phyloP scores from a whole-genome alignment of 2,329 filamentous ascomycete species.

The Phyllosticta citrichinensis region DNA sequence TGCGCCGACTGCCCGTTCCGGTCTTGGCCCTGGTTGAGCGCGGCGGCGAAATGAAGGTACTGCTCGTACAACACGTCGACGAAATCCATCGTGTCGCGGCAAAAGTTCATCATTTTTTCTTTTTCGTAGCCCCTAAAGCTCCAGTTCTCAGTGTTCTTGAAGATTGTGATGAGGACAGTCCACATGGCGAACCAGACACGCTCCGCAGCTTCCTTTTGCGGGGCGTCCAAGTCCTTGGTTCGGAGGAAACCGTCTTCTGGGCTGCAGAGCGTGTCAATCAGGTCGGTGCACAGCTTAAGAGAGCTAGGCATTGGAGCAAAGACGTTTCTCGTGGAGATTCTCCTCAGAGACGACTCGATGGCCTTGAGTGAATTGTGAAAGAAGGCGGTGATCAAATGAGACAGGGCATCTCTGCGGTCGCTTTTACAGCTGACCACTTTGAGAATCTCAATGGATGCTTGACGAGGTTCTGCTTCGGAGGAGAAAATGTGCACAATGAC shows the following conservation, averaged over 20 bases:
- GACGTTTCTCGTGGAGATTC: conserved; percentile 45
- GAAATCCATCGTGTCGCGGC: conserved; percentile 89
- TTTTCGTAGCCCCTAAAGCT: conserved; percentile 62
- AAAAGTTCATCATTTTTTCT: conserved; percentile 77
- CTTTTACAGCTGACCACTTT: conserved; percentile 70
- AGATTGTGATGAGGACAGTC: conserved; percentile 70
- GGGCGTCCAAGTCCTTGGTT: conserved; percentile 45
- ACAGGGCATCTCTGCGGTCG: conserved; percentile 50
- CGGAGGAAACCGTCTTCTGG: conserved; percentile 53
- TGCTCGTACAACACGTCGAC: conserved; percentile 77
- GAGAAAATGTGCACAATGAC: conserved; percentile 74
- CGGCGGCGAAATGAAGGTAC: conserved; percentile 71
- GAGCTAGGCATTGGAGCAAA: conserved; percentile 52
- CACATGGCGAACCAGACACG: conserved; percentile 80
- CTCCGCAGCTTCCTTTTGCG: conserved; percentile 57
- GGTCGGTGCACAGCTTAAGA: conserved; percentile 51
- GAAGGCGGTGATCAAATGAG: conserved; percentile 47
- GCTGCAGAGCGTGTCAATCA: conserved; percentile 55
- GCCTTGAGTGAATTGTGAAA: conserved; percentile 48
- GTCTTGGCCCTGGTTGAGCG: conserved; percentile 40
- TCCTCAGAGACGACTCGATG: conserved; percentile 46
- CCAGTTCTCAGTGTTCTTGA: conserved; percentile 76
- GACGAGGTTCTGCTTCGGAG: conserved; percentile 66
- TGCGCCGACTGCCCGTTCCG: conserved; percentile 19
- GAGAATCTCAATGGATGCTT: conserved; percentile 70